Evolutionary conservation across 1,284 basidiomycete genomes (phyloP), one percentile per base, ranked within the genome.

Genomic region (Neonothopanus nambi): DNA sequence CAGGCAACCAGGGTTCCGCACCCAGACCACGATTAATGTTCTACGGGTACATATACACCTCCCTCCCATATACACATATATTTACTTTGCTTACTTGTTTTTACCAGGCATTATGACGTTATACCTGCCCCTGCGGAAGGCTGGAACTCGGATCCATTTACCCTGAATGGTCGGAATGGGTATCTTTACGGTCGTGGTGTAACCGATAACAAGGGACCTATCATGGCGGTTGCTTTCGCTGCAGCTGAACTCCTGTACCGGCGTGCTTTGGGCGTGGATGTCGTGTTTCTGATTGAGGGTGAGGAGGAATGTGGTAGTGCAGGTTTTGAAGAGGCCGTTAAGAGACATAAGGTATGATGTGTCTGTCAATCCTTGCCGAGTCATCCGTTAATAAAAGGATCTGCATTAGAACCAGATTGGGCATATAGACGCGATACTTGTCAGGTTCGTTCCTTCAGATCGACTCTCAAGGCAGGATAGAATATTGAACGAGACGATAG

Each of bases 121-220:
- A 93, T 97, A 44, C 77, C 88, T 1, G 93, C 92, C 1, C 85
- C 84, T 1, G 69, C 74, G 3, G 75, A 81, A 11, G 84, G 86
- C 13, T 98, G 95, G 95, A 73, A 79, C n/a, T 86, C 87, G 5
- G 84, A 91, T 57, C 95, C 96, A 0, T 99, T 94, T 73, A 78
- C 74, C 5, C 73, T 98, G 54, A 83, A 82, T 0, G 95, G 94
- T 1, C 79, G 85, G 9, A 93, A 98, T 64, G 96, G 96, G 0
- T 96, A 95, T 65, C 77, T 98, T 0, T 98, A 98, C 65, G 96
- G 94, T 2, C 85, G 96, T 23, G 96, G 96, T 1, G 89, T 92
- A 3, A 89, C 89, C 3, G 93, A 95, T 61, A 85, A 95, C 74
- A 95, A 98, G 67, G 96, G 96, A 0, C 96, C 97, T 0, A 89